A percentile compares a stretch with the other conserved stretches of the same genome.
phyloP scores from a whole-genome alignment of 495 filamentous ascomycete genomes.

The Xylaria grammica region DNA sequence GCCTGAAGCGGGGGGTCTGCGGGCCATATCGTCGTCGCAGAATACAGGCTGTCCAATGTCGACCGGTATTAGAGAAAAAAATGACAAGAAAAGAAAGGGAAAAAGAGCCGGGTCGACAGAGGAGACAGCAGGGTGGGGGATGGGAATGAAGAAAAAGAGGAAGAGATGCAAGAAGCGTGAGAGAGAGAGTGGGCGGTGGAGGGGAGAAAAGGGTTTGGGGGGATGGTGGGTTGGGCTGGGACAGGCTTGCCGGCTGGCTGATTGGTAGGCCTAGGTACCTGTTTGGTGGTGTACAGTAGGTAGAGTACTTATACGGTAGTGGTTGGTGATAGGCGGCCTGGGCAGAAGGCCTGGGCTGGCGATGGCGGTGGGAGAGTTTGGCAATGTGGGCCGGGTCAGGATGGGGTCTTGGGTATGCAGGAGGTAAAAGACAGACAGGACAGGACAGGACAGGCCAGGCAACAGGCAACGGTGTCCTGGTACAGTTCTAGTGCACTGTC shows the following conservation, averaged over 20 bases:
- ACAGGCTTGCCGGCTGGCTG: slow-evolving; percentile 15
- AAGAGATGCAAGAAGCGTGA: slow-evolving; percentile 29
- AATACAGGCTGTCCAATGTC: slow-evolving; percentile 29
- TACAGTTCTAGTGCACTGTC: slow-evolving; percentile 7
- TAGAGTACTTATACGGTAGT: neutral
- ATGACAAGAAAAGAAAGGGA: slow-evolving; percentile 16
- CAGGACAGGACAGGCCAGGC: neutral
- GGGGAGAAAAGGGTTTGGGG: slow-evolving; percentile 38
- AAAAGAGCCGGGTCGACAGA: slow-evolving; percentile 24
- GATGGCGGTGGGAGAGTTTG: slow-evolving; percentile 20
- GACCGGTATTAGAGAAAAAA: slow-evolving; percentile 30
- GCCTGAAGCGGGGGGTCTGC: slow-evolving; percentile 38
- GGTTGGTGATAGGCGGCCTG: slow-evolving; percentile 14
- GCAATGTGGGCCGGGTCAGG: slow-evolving; percentile 29
- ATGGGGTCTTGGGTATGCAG: slow-evolving; percentile 24
- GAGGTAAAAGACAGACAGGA: neutral
- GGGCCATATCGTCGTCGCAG: slow-evolving; percentile 29
- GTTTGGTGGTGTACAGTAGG: slow-evolving; percentile 16
- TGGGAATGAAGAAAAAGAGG: slow-evolving; percentile 24
- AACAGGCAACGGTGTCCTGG: slow-evolving; percentile 11
- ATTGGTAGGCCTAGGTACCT: slow-evolving; percentile 11
- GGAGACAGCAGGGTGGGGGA: slow-evolving; percentile 21
- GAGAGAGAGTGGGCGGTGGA: slow-evolving; percentile 36
- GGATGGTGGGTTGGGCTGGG: slow-evolving; percentile 28
- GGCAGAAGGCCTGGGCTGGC: slow-evolving; percentile 9